Evolutionary conservation across 2,329 filamentous ascomycete genomes (phyloP).

Genomic region (Pseudocercospora macadamiae): DNA sequence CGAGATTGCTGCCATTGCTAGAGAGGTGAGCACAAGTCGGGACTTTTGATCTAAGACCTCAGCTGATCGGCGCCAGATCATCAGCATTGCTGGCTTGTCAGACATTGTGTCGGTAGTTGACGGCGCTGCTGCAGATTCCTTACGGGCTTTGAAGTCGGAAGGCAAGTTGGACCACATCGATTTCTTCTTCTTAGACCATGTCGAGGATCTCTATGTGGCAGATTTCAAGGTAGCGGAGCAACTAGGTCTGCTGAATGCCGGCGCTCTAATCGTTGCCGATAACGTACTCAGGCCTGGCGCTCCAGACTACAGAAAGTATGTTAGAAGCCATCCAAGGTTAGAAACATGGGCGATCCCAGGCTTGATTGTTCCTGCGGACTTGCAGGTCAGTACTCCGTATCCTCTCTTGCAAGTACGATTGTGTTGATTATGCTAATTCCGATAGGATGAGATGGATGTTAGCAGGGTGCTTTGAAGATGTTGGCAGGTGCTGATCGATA

Average conservation of each 20-base stretch:
- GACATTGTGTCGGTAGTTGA: conserved; percentile 40
- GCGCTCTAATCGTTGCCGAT: conserved; percentile 46
- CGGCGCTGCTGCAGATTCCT: conserved; percentile 37
- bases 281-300: conserved; percentile 50
- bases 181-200: conserved; percentile 44
- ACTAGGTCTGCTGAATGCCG: conserved; percentile 37
- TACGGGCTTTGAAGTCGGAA: conserved; percentile 34
- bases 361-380: conserved; percentile 14
- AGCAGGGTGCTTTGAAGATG: conserved; percentile 6
- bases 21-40: no score
- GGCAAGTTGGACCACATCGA: conserved; percentile 38
- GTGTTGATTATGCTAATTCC: not conserved
- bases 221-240: conserved; percentile 43
- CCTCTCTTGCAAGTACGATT: no score
- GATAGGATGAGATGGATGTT: conserved; percentile 20
- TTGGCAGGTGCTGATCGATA: not conserved
- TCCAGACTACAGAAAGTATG: conserved; percentile 49
- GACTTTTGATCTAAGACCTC: no score
- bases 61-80: conserved; percentile 37
- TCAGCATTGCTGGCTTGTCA: conserved; percentile 41
- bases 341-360: conserved; percentile 9
- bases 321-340: conserved; percentile 32
- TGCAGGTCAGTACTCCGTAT: conserved; percentile 8
- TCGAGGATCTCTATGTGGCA: conserved; percentile 41
- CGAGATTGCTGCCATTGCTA: conserved; percentile 37